Evolutionary conservation across 495 filamentous ascomycete species (phyloP), one percentile per base, ranked within the genome.

Genomic region (Penicillium ochrochloron): DNA sequence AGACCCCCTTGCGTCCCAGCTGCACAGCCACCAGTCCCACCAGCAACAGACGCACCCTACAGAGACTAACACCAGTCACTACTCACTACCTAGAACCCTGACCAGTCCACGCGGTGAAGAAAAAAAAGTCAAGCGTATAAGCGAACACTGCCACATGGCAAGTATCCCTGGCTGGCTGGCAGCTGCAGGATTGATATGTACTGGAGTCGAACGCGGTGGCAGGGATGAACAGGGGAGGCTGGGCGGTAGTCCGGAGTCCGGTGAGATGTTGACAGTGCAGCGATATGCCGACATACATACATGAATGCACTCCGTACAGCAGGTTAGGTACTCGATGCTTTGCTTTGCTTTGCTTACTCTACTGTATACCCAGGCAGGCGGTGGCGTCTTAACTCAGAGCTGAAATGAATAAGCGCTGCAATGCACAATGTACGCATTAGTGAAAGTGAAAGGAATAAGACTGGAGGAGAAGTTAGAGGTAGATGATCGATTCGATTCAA

Each of bases 81-180:
- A n/a, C n/a, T n/a, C n/a, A n/a, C n/a, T n/a, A n/a, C n/a, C n/a
- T 4, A 27, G 25, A 27, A 29, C 48, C 48, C 48, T 52, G 48
- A 12, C 44, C 42, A 8, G 7, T 17, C 42, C 55, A 64, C 52
- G 60, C 60, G 60, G 60, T 62, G 35, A 62, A 61, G 41, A 60
- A 12, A 15, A 23, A 35, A 15, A n/a, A 7, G 15, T 17, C 15
- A 41, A 41, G 12, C 14, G 2, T 21, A 23, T 46, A 46, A 23
- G 19, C 19, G 21, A 44, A n/a, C n/a, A 29, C 12, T 52, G 48
- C 48, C 48, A 52, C 48, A 52, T 52, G 48, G 48, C 25, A 52
- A 14, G 21, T 15, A 2, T n/a, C 25, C 11, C 48, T 27, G 25
- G 25, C 25, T 27, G 25, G 25, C 25, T 2, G 25, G 25, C 25